Evolutionary conservation across 768 basidiomycete species (phyloP).

Genomic region (Suillus clintonianus): DNA sequence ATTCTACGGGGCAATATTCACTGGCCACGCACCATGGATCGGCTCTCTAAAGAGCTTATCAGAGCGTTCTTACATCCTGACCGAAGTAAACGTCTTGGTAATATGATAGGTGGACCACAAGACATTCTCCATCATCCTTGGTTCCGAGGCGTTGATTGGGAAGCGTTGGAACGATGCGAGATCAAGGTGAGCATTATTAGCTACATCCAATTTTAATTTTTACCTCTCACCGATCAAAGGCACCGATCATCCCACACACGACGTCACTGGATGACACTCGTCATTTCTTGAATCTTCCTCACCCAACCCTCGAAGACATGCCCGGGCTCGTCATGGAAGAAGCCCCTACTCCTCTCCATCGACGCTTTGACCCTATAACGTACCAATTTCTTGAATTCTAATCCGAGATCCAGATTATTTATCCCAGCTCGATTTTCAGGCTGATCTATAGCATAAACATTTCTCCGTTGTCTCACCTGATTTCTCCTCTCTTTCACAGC

Average conservation of each 20-base stretch:
- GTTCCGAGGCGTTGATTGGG: constrained; percentile 96
- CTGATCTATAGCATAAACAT: constrained; percentile 30
- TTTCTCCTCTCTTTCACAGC: neutral
- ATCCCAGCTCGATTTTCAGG: constrained; percentile 7
- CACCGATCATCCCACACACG: constrained; percentile 84
- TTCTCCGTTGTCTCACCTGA: constrained; percentile 4
- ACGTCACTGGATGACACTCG: constrained; percentile 82
- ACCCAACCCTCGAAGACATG: constrained; percentile 77
- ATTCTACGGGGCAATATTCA: constrained; percentile 86
- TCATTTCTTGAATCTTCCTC: constrained; percentile 79
- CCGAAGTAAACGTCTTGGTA: constrained; percentile 87
- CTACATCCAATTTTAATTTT: constrained; percentile 1
- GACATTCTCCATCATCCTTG: constrained; percentile 92
- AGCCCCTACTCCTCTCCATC: constrained; percentile 54
- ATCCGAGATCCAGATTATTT: constrained; percentile 20
- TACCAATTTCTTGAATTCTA: constrained; percentile 81
- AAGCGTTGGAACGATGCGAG: constrained; percentile 79
- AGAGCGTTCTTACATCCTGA: constrained; percentile 89
- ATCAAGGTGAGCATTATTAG: constrained; percentile 59
- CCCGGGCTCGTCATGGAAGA: constrained; percentile 75
- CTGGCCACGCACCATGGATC: constrained; percentile 91
- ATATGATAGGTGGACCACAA: constrained; percentile 88
- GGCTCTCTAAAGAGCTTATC: constrained; percentile 86
- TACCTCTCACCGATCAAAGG: constrained; percentile 44
- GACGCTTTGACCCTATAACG: constrained; percentile 64